Evolutionary conservation across 192 early-diverging fungal species (phyloP).

Genomic region (Pilaira anomala): DNA sequence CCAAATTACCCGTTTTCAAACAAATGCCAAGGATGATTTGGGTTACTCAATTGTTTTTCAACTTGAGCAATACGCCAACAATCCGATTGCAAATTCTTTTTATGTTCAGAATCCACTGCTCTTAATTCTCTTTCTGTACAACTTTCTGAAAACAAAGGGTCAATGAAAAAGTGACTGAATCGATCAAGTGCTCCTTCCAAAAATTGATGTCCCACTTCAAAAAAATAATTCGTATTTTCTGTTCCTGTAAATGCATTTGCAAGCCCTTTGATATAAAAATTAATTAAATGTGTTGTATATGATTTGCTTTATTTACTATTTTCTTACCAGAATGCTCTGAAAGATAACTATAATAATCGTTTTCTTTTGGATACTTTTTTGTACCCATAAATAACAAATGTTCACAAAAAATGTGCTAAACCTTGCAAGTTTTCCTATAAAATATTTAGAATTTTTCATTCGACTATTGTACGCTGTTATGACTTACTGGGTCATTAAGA

Average conservation of each 20-base stretch:
- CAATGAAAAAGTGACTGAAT: slow-evolving; percentile 86
- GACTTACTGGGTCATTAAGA: slow-evolving; percentile 48
- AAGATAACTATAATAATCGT: slow-evolving; percentile 53
- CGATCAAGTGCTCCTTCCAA: slow-evolving; percentile 53
- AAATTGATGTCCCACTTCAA: slow-evolving; percentile 49
- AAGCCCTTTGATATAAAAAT: slow-evolving; percentile 17
- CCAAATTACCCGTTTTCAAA: slow-evolving; percentile 86
- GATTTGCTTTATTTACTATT: neutral
- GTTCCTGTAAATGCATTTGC: slow-evolving; percentile 49
- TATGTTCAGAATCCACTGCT: slow-evolving; percentile 92
- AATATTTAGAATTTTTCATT: too few species aligned
- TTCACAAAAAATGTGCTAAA: slow-evolving; percentile 68
- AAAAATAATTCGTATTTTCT: slow-evolving; percentile 52
- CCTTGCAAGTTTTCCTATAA: slow-evolving; percentile 53
- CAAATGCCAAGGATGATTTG: slow-evolving; percentile 71
- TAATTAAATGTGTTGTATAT: neutral
- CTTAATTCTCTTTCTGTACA: slow-evolving; percentile 87
- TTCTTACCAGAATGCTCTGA: slow-evolving; percentile 45
- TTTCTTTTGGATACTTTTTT: slow-evolving; percentile 63
- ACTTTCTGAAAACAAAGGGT: slow-evolving; percentile 75
- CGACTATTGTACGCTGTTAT: neutral
- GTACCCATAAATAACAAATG: slow-evolving; percentile 69
- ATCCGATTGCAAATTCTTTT: slow-evolving; percentile 86
- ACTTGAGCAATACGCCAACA: slow-evolving; percentile 79
- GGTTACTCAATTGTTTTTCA: slow-evolving; percentile 66